These are phyloP conservation scores for Crithidia brevicula DNA, from an alignment of 208 protist species.

Conservation along the genomic window DNA sequence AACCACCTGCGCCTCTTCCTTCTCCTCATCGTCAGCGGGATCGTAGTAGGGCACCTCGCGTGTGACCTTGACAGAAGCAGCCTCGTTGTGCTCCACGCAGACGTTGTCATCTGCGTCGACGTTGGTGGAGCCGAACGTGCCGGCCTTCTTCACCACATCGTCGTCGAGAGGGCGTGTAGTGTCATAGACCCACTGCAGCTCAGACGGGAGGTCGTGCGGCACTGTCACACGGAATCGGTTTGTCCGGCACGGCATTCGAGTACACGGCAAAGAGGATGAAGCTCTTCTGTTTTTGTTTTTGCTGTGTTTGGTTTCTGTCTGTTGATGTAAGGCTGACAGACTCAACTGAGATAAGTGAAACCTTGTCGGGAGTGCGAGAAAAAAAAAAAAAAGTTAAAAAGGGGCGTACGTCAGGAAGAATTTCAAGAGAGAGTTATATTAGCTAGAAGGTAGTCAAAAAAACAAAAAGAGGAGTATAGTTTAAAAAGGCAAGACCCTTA, in stretches of 20 bases:
- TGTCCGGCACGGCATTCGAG: background rate
- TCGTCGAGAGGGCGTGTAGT: background rate
- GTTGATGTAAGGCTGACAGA: no score
- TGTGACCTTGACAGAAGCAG: background rate
- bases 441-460: no score
- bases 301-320: background rate
- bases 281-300: background rate
- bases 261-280: background rate
- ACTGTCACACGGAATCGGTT: constrained; percentile 7
- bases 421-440: no score
- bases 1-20: constrained; percentile 14
- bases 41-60: constrained; percentile 19
- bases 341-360: no score
- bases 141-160: constrained; percentile 7
- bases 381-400: no score
- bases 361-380: no score
- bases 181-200: constrained; percentile 21
- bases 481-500: no score
- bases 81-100: background rate
- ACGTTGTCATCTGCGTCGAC: constrained; percentile 7
- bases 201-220: constrained; percentile 9
- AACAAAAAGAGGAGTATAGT: no score
- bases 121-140: background rate
- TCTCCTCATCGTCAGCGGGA: constrained; percentile 11
- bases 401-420: no score